A percentile compares a stretch with the other conserved stretches of the same genome.
phyloP scores from a whole-genome alignment of 192 early-diverging fungal genomes.

The Backusella australiensis region DNA sequence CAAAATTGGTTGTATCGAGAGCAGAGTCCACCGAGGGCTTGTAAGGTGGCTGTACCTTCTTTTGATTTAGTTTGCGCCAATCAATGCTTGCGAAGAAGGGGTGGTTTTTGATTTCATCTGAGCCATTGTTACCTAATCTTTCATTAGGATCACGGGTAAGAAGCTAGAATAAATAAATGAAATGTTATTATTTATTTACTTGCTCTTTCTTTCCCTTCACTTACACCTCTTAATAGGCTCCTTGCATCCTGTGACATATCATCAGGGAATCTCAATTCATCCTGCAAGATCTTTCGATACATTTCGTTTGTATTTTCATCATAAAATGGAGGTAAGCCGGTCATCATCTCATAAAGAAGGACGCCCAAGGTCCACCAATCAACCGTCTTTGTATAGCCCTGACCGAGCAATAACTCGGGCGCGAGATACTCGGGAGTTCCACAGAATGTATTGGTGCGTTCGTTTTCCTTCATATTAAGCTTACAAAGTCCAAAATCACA shows the following conservation, averaged over 20 bases:
- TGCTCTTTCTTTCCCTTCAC: constrained; percentile 13
- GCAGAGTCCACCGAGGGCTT: constrained; percentile 88
- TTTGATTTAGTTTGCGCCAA: constrained; percentile 85
- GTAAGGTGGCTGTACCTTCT: constrained; percentile 92
- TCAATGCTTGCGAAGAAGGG: constrained; percentile 90
- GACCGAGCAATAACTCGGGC: constrained; percentile 81
- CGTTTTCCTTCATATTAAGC: constrained; percentile 91
- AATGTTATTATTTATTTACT: background rate
- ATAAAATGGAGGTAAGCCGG: constrained; percentile 89
- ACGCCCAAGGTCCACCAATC: constrained; percentile 99
- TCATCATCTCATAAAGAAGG: constrained; percentile 88
- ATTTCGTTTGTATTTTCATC: constrained; percentile 94
- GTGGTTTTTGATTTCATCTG: constrained; percentile 93
- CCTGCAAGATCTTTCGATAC: constrained; percentile 92
- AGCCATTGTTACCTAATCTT: constrained; percentile 83
- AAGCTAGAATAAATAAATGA: constrained; percentile 37
- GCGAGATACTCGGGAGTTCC: constrained; percentile 99
- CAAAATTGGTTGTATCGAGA: constrained; percentile 96
- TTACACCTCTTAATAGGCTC: constrained; percentile 59
- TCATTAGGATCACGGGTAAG: constrained; percentile 78
- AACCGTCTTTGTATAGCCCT: constrained; percentile 88
- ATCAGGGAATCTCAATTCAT: constrained; percentile 83
- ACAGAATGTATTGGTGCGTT: constrained; percentile 93
- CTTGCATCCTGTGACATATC: constrained; percentile 66
- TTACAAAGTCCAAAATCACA: constrained; percentile 96